These are phyloP conservation scores for Jatropha multifida DNA, from an alignment of 441 rosid species.

Conservation along the genomic window DNA sequence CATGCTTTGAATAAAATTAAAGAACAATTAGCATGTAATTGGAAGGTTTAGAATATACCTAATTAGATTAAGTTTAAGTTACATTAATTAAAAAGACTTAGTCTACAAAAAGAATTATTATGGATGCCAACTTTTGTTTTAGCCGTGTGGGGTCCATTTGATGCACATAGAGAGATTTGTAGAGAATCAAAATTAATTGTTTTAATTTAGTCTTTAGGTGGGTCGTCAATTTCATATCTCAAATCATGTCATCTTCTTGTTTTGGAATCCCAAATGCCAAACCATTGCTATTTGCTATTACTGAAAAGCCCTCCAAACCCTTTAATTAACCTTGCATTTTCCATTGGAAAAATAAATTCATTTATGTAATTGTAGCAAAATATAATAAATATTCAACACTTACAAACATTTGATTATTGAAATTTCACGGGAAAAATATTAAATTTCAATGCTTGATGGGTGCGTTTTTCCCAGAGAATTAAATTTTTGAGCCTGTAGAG, in stretches of 20 bases:
- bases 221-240: conserved; percentile 42
- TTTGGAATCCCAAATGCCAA: conserved; percentile 49
- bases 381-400: too few species aligned
- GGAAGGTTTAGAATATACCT: conserved; percentile 15
- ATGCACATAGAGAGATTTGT: background rate
- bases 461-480: too few species aligned
- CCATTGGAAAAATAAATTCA: too few species aligned
- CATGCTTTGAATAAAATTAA: background rate
- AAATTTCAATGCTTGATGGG: too few species aligned
- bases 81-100: too few species aligned
- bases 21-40: background rate
- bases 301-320: background rate
- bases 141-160: conserved; percentile 44
- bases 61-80: background rate
- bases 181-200: background rate
- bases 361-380: too few species aligned
- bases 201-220: conserved; percentile 32
- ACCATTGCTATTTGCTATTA: conserved; percentile 22
- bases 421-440: too few species aligned
- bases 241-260: conserved; percentile 34
- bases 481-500: too few species aligned
- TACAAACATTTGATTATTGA: too few species aligned
- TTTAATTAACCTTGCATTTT: too few species aligned
- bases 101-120: conserved; percentile 13
- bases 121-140: conserved; percentile 37